Percentiles rank a stretch among this genome's conserved stretches.
Evolutionary conservation across 2,329 filamentous ascomycete genomes (phyloP).

Genomic region (Tolypocladium amazonense): DNA sequence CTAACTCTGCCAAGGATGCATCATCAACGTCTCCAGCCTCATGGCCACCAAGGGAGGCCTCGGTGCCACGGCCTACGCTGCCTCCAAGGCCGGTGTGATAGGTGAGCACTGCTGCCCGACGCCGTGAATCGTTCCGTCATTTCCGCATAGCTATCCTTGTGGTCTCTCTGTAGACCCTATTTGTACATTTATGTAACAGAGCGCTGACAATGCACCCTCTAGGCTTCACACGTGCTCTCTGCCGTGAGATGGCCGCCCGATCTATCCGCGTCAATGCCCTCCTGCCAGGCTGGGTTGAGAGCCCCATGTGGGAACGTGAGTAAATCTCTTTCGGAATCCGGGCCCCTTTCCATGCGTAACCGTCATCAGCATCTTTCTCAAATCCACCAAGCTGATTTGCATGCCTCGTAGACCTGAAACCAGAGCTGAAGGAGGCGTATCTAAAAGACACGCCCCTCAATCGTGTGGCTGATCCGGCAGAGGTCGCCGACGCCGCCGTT

Average conservation of each 20-base stretch:
- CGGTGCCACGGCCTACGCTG: conserved; percentile 65
- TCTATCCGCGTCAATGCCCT: conserved; percentile 70
- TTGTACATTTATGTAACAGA: conserved; percentile 7
- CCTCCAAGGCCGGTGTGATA: conserved; percentile 70
- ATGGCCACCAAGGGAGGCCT: conserved; percentile 58
- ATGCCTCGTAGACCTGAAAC: conserved; percentile 23
- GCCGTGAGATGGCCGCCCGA: conserved; percentile 47
- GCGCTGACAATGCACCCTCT: conserved; percentile 6
- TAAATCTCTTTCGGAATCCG: conserved; percentile 7
- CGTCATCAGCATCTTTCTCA: neutral
- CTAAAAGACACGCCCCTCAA: conserved; percentile 46
- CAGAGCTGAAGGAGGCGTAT: conserved; percentile 24
- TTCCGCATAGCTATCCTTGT: conserved; percentile 1
- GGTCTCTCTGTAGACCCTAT: neutral
- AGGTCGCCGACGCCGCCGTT: conserved; percentile 72
- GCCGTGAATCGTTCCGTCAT: conserved; percentile 3
- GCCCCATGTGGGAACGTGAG: conserved; percentile 66
- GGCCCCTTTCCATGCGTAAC: neutral
- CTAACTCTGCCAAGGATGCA: conserved; percentile 39
- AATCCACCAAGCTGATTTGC: conserved; percentile 26
- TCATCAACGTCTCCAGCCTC: conserved; percentile 74
- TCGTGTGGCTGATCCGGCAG: conserved; percentile 58
- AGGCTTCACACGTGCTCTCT: conserved; percentile 60
- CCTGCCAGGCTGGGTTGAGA: conserved; percentile 73
- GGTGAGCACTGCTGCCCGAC: conserved; percentile 31